Evolutionary conservation across 352 stramenopile genomes (phyloP).

Genomic region (Pythium sp.): DNA sequence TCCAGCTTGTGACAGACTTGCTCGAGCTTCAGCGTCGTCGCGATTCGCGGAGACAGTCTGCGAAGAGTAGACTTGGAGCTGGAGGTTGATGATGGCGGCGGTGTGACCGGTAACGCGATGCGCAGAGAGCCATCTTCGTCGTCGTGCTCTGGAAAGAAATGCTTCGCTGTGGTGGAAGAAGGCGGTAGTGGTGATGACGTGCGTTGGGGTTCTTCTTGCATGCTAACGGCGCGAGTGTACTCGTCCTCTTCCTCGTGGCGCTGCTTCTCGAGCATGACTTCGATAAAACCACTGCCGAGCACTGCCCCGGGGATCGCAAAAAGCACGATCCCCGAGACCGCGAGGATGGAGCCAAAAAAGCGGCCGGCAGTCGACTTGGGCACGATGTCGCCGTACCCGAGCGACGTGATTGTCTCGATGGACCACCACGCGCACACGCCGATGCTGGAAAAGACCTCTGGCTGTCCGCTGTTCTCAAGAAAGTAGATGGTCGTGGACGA

Average conservation of each 20-base stretch:
- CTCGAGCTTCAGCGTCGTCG: conserved; percentile 24
- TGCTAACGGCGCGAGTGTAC: conserved; percentile 20
- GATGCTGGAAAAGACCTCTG: conserved; percentile 47
- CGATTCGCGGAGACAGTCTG: conserved; percentile 24
- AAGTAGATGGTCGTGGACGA: conserved; percentile 68
- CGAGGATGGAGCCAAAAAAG: conserved; percentile 38
- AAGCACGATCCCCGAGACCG: conserved; percentile 55
- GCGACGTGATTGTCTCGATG: conserved; percentile 64
- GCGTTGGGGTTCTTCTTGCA: conserved; percentile 3
- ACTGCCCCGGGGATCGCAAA: conserved; percentile 64
- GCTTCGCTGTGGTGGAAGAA: neutral
- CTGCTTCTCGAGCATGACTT: conserved; percentile 71
- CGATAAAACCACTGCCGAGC: conserved; percentile 60
- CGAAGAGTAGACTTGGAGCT: conserved; percentile 9
- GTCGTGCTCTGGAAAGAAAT: conserved; percentile 2
- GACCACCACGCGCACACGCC: conserved; percentile 55
- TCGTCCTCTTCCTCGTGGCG: conserved; percentile 36
- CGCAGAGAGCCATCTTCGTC: conserved; percentile 4
- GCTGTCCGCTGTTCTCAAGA: conserved; percentile 49
- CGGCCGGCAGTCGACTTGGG: conserved; percentile 40
- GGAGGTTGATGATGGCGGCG: neutral
- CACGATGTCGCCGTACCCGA: conserved; percentile 64
- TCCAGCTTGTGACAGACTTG: conserved; percentile 36
- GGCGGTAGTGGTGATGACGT: neutral
- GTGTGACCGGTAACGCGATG: conserved; percentile 2